Evolutionary conservation across 2,329 filamentous ascomycete species (phyloP).

Genomic region (Fusarium pilosicola): DNA sequence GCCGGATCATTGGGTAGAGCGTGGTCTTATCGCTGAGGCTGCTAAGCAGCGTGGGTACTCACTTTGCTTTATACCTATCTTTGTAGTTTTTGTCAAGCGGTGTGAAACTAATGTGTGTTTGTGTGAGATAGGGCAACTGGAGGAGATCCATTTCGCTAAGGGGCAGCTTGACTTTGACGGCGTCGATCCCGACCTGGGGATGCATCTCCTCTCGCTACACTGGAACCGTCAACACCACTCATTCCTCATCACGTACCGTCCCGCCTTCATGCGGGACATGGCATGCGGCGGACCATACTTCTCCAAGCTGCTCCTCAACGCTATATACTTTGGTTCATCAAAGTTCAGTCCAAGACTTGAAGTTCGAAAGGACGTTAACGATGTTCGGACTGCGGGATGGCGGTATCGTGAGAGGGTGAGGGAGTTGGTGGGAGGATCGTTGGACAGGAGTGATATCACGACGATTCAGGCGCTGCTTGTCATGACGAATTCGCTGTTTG

Average conservation of each 20-base stretch:
- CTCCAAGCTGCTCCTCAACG: slow-evolving; percentile 65
- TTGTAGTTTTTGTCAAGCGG: slow-evolving; percentile 29
- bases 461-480: slow-evolving; percentile 64
- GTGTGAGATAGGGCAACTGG: slow-evolving; percentile 54
- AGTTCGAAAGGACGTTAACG: slow-evolving; percentile 56
- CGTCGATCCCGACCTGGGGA: slow-evolving; percentile 60
- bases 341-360: slow-evolving; percentile 59
- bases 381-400: slow-evolving; percentile 60
- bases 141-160: slow-evolving; percentile 57
- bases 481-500: slow-evolving; percentile 62
- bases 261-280: slow-evolving; percentile 64
- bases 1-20: slow-evolving; percentile 55
- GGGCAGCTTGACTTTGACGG: slow-evolving; percentile 65
- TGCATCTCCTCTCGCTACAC: slow-evolving; percentile 61
- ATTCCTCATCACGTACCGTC: slow-evolving; percentile 58
- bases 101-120: not conserved
- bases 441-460: slow-evolving; percentile 62
- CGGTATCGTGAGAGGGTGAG: slow-evolving; percentile 57
- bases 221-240: slow-evolving; percentile 65
- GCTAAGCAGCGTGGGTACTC: slow-evolving; percentile 34
- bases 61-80: not conserved
- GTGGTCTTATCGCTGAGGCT: slow-evolving; percentile 48
- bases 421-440: slow-evolving; percentile 56
- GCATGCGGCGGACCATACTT: slow-evolving; percentile 66
- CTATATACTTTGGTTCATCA: slow-evolving; percentile 56